These are phyloP conservation scores for Podila clonocystis DNA, from an alignment of 192 early-diverging fungal genomes.

Conservation along the genomic window DNA sequence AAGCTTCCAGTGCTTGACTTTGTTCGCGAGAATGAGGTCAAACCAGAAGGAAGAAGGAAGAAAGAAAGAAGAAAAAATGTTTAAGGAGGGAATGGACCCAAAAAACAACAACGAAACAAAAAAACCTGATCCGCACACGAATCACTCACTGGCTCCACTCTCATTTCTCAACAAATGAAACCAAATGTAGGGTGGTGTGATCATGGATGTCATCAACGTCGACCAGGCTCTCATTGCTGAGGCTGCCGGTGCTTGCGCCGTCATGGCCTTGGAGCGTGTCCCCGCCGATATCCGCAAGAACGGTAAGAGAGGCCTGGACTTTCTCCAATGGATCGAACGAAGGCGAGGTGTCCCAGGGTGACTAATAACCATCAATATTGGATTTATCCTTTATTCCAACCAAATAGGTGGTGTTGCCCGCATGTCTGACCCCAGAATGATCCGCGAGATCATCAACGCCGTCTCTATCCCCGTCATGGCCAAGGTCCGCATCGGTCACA, in stretches of 20 bases:
- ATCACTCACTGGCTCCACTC: not conserved
- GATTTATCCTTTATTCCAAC: no score
- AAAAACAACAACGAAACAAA: not conserved
- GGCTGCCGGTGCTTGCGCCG: slow-evolving; percentile 95
- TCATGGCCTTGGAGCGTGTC: slow-evolving; percentile 98
- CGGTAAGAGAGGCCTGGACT: slow-evolving; percentile 60
- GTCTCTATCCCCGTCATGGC: slow-evolving; percentile 99
- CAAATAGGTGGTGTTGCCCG: slow-evolving; percentile 87
- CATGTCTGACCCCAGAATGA: slow-evolving; percentile 99
- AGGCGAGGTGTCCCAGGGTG: no score
- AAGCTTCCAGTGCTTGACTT: not conserved
- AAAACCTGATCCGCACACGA: not conserved
- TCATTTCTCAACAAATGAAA: slow-evolving; percentile 7
- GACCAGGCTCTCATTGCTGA: slow-evolving; percentile 99
- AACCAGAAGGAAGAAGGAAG: not conserved
- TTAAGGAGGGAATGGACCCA: not conserved
- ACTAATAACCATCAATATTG: no score
- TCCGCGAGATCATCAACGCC: slow-evolving; percentile 94
- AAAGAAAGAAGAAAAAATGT: not conserved
- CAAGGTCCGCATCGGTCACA: slow-evolving; percentile 98
- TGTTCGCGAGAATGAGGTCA: not conserved
- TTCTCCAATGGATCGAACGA: not conserved
- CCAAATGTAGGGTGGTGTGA: slow-evolving; percentile 87
- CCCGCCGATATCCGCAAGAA: slow-evolving; percentile 98
- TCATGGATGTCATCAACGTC: slow-evolving; percentile 99